These are phyloP conservation scores for Phoma sp. DNA, from an alignment of 2,329 filamentous ascomycete genomes.

Conservation along the genomic window DNA sequence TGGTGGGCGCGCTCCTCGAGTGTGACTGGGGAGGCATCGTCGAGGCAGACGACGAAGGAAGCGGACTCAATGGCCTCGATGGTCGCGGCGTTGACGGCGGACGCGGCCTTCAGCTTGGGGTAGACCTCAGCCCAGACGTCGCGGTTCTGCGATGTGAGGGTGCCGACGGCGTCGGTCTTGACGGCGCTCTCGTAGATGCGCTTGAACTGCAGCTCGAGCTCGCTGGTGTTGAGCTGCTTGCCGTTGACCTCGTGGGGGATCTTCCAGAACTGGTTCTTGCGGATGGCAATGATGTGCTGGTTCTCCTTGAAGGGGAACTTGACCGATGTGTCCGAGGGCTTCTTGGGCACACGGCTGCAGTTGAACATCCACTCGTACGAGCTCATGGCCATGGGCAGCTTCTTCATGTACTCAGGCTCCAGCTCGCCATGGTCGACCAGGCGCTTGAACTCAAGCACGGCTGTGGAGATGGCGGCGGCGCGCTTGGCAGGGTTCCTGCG, in stretches of 20 bases:
- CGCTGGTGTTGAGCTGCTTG: constrained; percentile 82
- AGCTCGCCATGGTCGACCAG: constrained; percentile 81
- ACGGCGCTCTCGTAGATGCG: constrained; percentile 80
- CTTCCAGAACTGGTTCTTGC: constrained; percentile 99
- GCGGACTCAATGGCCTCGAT: constrained; percentile 85
- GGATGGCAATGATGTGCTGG: constrained; percentile 86
- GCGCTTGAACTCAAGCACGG: constrained; percentile 91
- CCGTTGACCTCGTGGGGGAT: constrained; percentile 80
- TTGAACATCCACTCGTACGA: constrained; percentile 99
- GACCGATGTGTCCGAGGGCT: constrained; percentile 79
- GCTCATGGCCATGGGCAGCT: constrained; percentile 96
- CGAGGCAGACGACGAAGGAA: constrained; percentile 90
- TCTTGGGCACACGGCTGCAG: constrained; percentile 80
- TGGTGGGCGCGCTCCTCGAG: constrained; percentile 93
- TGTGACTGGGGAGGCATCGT: constrained; percentile 88
- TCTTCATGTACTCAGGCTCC: constrained; percentile 99
- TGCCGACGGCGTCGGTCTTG: constrained; percentile 75
- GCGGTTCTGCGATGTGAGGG: constrained; percentile 88
- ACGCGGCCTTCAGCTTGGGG: constrained; percentile 71
- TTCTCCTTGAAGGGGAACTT: constrained; percentile 78
- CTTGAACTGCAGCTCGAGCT: constrained; percentile 89
- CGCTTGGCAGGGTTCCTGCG: constrained; percentile 89
- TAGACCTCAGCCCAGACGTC: constrained; percentile 84
- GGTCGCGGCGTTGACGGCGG: constrained; percentile 76
- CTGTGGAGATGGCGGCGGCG: constrained; percentile 86